A percentile compares a stretch with the other conserved stretches of the same genome.
Evolutionary conservation across 2,329 filamentous ascomycete genomes (phyloP).

Genomic region (Fusarium oligoseptatum): DNA sequence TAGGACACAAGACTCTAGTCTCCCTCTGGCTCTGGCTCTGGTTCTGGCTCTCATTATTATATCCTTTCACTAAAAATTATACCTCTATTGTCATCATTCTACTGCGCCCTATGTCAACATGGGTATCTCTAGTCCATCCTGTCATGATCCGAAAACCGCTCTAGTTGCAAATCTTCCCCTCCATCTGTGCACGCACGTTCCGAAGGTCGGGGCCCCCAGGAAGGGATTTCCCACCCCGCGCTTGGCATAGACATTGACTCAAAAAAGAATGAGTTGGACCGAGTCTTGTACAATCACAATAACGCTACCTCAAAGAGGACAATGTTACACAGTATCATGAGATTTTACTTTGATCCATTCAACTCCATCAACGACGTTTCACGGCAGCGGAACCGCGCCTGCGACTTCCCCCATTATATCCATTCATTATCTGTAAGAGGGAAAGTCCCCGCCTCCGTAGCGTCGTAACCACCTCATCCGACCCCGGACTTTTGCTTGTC

Average conservation of each 20-base stretch:
- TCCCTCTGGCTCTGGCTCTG: not conserved
- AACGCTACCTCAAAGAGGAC: not conserved
- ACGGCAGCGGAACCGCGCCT: constrained; percentile 12
- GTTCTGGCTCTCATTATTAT: not conserved
- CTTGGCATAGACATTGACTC: constrained; percentile 14
- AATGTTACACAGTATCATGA: not conserved
- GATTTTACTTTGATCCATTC: not conserved
- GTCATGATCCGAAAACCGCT: not conserved
- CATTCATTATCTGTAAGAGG: not conserved
- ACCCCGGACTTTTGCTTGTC: constrained; percentile 23
- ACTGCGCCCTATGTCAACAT: not conserved
- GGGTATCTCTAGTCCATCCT: not conserved
- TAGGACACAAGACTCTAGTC: constrained; percentile 1
- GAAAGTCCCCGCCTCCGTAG: constrained; percentile 11
- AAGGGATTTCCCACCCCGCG: constrained; percentile 30
- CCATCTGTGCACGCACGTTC: constrained; percentile 6
- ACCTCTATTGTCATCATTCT: not conserved
- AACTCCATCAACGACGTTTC: constrained; percentile 8
- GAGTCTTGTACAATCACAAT: not conserved
- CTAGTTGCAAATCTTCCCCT: constrained; percentile 5
- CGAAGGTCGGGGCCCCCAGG: constrained; percentile 25
- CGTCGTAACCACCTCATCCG: constrained; percentile 22
- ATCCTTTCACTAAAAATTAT: not conserved
- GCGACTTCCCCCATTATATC: not conserved
- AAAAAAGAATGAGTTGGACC: not conserved